Evolutionary conservation across 805 yeast species (phyloP).

Genomic region (Metschnikowia colocasiae): DNA sequence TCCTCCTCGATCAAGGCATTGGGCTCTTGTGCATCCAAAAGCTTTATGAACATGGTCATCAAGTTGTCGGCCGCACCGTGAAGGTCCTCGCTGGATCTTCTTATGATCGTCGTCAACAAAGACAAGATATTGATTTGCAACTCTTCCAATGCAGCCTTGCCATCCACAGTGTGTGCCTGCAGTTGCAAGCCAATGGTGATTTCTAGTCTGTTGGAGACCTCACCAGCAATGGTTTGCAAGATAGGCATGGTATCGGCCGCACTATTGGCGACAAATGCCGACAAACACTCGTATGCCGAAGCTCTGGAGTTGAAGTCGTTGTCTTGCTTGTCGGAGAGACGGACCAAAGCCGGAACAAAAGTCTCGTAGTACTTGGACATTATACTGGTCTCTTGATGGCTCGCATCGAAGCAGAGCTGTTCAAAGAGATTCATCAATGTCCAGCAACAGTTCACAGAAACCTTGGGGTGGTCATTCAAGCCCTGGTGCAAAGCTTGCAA

Average conservation of each 20-base stretch:
- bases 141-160: constrained; percentile 76
- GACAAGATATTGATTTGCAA: constrained; percentile 79
- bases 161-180: constrained; percentile 64
- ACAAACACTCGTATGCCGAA: constrained; percentile 93
- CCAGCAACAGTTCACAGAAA: constrained; percentile 98
- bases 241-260: constrained; percentile 65
- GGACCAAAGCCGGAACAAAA: constrained; percentile 66
- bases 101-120: constrained; percentile 74
- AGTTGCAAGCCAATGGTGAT: constrained; percentile 55
- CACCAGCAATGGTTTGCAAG: constrained; percentile 71
- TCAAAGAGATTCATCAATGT: constrained; percentile 87
- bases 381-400: constrained; percentile 48
- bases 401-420: constrained; percentile 61
- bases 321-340: constrained; percentile 66
- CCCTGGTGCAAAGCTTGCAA: constrained; percentile 74
- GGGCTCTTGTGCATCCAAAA: constrained; percentile 56
- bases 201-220: constrained; percentile 68
- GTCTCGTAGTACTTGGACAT: constrained; percentile 71
- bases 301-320: constrained; percentile 88
- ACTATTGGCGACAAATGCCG: constrained; percentile 73
- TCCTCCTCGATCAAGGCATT: constrained; percentile 90
- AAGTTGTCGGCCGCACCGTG: constrained; percentile 70
- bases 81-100: constrained; percentile 72
- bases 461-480: constrained; percentile 87
- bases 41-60: constrained; percentile 76